Evolutionary conservation across 495 filamentous ascomycete genomes (phyloP).

Genomic region (Arthonia radiata): DNA sequence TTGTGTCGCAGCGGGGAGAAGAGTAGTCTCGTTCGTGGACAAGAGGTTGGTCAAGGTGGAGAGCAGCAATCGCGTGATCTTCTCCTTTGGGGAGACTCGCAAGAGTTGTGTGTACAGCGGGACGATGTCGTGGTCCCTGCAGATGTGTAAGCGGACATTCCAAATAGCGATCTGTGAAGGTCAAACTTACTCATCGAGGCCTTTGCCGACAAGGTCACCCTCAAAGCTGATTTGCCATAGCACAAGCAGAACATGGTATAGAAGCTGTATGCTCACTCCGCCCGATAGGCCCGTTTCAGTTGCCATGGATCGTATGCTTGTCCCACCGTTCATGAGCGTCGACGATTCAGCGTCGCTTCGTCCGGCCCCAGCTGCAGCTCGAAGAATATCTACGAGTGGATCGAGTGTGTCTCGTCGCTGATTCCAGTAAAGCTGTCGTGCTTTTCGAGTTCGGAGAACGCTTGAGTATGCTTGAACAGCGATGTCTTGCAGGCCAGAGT

Average conservation of each 20-base stretch:
- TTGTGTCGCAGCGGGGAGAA: conserved; percentile 61
- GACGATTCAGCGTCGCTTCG: conserved; percentile 41
- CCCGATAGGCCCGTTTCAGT: conserved; percentile 48
- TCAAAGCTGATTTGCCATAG: conserved; percentile 96
- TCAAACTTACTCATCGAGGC: conserved; percentile 48
- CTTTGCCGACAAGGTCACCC: conserved; percentile 56
- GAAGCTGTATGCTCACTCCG: conserved; percentile 71
- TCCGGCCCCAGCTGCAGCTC: conserved; percentile 42
- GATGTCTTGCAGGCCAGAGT: conserved; percentile 81
- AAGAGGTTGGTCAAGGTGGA: conserved; percentile 76
- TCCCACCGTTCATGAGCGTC: conserved; percentile 37
- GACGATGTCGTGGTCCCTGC: conserved; percentile 74
- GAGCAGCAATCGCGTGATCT: conserved; percentile 77
- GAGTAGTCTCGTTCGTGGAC: conserved; percentile 39
- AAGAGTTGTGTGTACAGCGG: conserved; percentile 75
- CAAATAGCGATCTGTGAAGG: background rate
- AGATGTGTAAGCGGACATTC: conserved; percentile 2
- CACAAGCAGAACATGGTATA: conserved; percentile 82
- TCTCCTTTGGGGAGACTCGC: conserved; percentile 85
- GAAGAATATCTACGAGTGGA: conserved; percentile 61
- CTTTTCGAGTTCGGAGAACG: conserved; percentile 46
- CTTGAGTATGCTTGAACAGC: conserved; percentile 78
- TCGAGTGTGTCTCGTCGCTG: conserved; percentile 58
- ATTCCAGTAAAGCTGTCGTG: conserved; percentile 73
- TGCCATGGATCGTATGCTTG: conserved; percentile 24